phyloP scores from a whole-genome alignment of 2,329 filamentous ascomycete genomes.

The Talaromyces rugulosus region DNA sequence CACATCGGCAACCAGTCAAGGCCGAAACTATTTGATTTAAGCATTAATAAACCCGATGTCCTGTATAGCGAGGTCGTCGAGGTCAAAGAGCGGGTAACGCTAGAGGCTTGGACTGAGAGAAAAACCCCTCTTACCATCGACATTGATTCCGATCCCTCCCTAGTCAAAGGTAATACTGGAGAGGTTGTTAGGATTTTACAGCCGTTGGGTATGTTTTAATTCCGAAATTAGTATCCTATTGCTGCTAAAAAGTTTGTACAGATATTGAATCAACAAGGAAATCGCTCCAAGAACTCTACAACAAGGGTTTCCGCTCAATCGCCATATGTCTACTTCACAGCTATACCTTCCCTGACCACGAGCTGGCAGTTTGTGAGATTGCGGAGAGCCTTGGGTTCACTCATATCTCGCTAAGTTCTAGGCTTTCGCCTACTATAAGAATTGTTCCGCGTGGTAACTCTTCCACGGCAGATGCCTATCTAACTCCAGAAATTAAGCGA shows the following conservation, averaged over 20 bases:
- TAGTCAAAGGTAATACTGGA: slow-evolving; percentile 51
- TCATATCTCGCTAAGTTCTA: slow-evolving; percentile 67
- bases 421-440: slow-evolving; percentile 83
- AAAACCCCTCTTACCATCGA: slow-evolving; percentile 45
- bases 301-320: background rate
- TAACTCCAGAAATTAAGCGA: slow-evolving; percentile 73
- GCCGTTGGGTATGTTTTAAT: background rate
- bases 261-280: slow-evolving; percentile 2
- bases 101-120: slow-evolving; percentile 49
- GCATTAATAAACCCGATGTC: slow-evolving; percentile 79
- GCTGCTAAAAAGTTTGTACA: no score
- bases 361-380: slow-evolving; percentile 70
- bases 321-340: slow-evolving; percentile 1
- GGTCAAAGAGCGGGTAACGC: slow-evolving; percentile 79
- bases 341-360: slow-evolving; percentile 70
- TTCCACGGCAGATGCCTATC: slow-evolving; percentile 73
- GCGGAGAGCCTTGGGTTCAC: slow-evolving; percentile 76
- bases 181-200: slow-evolving; percentile 54
- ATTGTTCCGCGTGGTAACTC: slow-evolving; percentile 72
- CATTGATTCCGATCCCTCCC: slow-evolving; percentile 71
- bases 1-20: slow-evolving; percentile 87
- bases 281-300: slow-evolving; percentile 2
- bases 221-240: no score
- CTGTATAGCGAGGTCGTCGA: slow-evolving; percentile 80
- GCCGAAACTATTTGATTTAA: slow-evolving; percentile 85